Percentiles rank a stretch among this genome's conserved stretches.
phyloP scores from a whole-genome alignment of 805 yeast genomes.

The Jamesozyma piceae region DNA sequence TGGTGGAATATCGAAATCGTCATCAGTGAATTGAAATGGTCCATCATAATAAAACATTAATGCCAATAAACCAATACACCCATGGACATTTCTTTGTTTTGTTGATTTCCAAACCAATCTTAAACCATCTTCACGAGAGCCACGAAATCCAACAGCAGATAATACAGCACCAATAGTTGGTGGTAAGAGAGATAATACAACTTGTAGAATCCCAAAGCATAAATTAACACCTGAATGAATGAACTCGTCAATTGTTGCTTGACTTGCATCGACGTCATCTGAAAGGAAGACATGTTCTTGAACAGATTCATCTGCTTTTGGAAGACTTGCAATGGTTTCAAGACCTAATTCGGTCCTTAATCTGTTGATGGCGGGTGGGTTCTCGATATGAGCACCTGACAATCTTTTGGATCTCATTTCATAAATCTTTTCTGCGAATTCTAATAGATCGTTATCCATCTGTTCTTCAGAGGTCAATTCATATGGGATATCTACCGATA shows the following conservation, averaged over 20 bases:
- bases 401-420: slow-evolving; percentile 56
- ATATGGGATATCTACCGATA: slow-evolving; percentile 27
- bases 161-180: slow-evolving; percentile 84
- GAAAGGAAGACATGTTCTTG: slow-evolving; percentile 9
- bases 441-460: slow-evolving; percentile 43
- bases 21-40: slow-evolving; percentile 88
- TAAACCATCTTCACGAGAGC: slow-evolving; percentile 76
- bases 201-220: slow-evolving; percentile 87
- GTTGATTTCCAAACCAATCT: slow-evolving; percentile 84
- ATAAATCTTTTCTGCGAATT: slow-evolving; percentile 48
- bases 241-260: slow-evolving; percentile 70
- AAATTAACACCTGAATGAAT: slow-evolving; percentile 83
- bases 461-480: slow-evolving; percentile 32
- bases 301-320: not conserved
- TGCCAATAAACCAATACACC: slow-evolving; percentile 77
- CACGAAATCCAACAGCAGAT: slow-evolving; percentile 84
- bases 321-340: slow-evolving; percentile 10
- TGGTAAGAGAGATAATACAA: slow-evolving; percentile 82
- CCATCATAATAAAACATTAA: slow-evolving; percentile 87
- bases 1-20: slow-evolving; percentile 53
- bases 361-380: slow-evolving; percentile 39
- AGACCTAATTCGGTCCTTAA: slow-evolving; percentile 39
- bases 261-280: slow-evolving; percentile 27
- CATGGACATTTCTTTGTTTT: slow-evolving; percentile 77
- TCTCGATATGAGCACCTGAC: slow-evolving; percentile 61